These are phyloP conservation scores for Beauveria caledonica DNA, from an alignment of 2,329 filamentous ascomycete species.

Conservation along the genomic window DNA sequence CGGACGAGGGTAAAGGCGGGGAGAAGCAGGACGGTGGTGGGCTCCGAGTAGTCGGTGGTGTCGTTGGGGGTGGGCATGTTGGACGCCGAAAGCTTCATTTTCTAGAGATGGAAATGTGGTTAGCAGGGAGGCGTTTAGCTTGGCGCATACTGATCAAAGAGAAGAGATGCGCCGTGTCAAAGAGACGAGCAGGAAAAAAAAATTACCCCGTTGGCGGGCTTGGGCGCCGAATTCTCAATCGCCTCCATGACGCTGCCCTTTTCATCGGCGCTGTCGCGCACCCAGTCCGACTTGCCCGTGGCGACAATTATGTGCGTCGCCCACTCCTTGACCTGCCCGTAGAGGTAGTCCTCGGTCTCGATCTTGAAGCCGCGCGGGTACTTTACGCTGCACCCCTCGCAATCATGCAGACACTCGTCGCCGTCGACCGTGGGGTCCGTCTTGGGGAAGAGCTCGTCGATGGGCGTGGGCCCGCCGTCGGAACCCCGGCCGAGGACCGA, in stretches of 20 bases:
- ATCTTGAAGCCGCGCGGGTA: constrained; percentile 68
- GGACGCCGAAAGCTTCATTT: constrained; percentile 83
- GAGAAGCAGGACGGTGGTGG: constrained; percentile 75
- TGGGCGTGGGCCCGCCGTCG: constrained; percentile 18
- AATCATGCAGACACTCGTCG: constrained; percentile 84
- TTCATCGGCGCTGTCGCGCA: constrained; percentile 80
- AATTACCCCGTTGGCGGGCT: constrained; percentile 60
- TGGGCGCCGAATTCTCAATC: constrained; percentile 43
- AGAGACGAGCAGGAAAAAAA: constrained; percentile 15
- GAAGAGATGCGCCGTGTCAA: background rate
- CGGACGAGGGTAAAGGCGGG: constrained; percentile 78
- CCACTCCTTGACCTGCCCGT: constrained; percentile 80
- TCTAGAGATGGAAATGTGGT: constrained; percentile 27
- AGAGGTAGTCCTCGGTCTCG: constrained; percentile 70
- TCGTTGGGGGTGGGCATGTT: constrained; percentile 77
- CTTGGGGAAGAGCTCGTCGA: constrained; percentile 57
- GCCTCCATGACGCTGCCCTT: constrained; percentile 78
- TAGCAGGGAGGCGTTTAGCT: background rate
- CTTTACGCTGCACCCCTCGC: constrained; percentile 66
- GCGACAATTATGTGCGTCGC: constrained; percentile 84
- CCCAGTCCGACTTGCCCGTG: constrained; percentile 95
- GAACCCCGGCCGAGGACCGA: constrained; percentile 21
- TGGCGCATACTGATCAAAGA: background rate
- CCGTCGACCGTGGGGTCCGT: constrained; percentile 73
- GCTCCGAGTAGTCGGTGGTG: constrained; percentile 52